Conservation (phyloP, 176 grass and related monocot species). For the Coix lacrymajobi region DNA sequence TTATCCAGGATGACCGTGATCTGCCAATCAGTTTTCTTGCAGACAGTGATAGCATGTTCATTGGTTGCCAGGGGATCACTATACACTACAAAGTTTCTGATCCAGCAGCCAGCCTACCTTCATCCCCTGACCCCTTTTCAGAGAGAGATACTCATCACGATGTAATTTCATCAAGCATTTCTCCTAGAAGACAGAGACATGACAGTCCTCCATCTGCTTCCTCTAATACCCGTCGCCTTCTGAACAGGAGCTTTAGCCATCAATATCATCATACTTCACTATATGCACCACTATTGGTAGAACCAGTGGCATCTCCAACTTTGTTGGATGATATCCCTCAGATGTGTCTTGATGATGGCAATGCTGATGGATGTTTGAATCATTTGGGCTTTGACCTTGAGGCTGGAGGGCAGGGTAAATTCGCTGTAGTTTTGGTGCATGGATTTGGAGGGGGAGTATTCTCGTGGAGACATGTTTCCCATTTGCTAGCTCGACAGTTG, state of each 20-base stretch:
- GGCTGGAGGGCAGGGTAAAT: slow-evolving; percentile 53
- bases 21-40: slow-evolving; percentile 66
- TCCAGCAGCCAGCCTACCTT: slow-evolving; percentile 28
- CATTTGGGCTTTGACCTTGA: slow-evolving; percentile 35
- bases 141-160: slow-evolving; percentile 29
- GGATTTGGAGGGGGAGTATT: slow-evolving; percentile 97
- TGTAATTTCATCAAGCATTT: slow-evolving; percentile 42
- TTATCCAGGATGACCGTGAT: slow-evolving; percentile 50
- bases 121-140: slow-evolving; percentile 16
- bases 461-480: slow-evolving; percentile 79
- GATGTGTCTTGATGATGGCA: slow-evolving; percentile 41
- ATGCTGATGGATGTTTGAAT: slow-evolving; percentile 40
- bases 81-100: slow-evolving; percentile 60
- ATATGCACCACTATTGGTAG: slow-evolving; percentile 63
- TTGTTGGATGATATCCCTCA: slow-evolving; percentile 39
- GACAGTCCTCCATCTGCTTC: slow-evolving; percentile 49
- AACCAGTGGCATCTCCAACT: slow-evolving; percentile 50
- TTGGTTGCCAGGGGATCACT: slow-evolving; percentile 59
- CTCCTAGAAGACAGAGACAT: slow-evolving; percentile 57
- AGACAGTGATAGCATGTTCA: slow-evolving; percentile 67
- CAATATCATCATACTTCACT: slow-evolving; percentile 59
- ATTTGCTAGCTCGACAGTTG: slow-evolving; percentile 63
- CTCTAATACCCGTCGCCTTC: slow-evolving; percentile 41
- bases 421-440: slow-evolving; percentile 81
- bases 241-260: slow-evolving; percentile 67